Evolutionary conservation across 192 early-diverging fungal genomes (phyloP).

Genomic region (Polychytrium aggregatum): DNA sequence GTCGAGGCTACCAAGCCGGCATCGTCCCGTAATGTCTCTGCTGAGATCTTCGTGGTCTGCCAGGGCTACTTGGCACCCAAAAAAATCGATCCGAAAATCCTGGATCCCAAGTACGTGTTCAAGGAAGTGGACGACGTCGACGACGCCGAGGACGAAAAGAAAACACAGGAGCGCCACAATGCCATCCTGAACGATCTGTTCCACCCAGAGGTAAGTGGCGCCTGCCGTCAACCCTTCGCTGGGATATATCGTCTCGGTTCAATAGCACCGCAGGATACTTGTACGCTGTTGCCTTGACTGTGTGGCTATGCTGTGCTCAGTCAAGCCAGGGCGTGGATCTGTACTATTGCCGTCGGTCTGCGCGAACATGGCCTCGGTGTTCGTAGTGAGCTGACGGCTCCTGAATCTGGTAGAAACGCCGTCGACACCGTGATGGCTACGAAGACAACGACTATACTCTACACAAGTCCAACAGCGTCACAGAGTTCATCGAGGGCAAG

Average conservation of each 20-base stretch:
- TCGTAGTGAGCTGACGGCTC: too few species aligned
- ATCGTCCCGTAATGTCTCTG: slow-evolving; percentile 94
- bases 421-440: slow-evolving; percentile 90
- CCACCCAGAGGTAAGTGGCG: slow-evolving; percentile 56
- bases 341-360: too few species aligned
- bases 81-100: slow-evolving; percentile 85
- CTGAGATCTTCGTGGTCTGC: slow-evolving; percentile 99
- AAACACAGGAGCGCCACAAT: slow-evolving; percentile 36
- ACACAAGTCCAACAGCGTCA: slow-evolving; percentile 58
- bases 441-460: slow-evolving; percentile 91
- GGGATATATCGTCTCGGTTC: too few species aligned
- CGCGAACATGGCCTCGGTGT: background rate
- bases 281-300: too few species aligned
- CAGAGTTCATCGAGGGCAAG: slow-evolving; percentile 66
- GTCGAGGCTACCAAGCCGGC: slow-evolving; percentile 98
- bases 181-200: slow-evolving; percentile 64
- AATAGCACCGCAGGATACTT: too few species aligned
- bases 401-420: slow-evolving; percentile 46
- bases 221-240: too few species aligned
- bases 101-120: slow-evolving; percentile 91
- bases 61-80: slow-evolving; percentile 84
- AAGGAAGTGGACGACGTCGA: slow-evolving; percentile 69
- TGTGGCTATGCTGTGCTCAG: too few species aligned
- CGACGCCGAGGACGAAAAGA: slow-evolving; percentile 35
- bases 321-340: too few species aligned